Evolutionary conservation across 1,284 basidiomycete genomes (phyloP).

Genomic region (Rhodotorula sp.): DNA sequence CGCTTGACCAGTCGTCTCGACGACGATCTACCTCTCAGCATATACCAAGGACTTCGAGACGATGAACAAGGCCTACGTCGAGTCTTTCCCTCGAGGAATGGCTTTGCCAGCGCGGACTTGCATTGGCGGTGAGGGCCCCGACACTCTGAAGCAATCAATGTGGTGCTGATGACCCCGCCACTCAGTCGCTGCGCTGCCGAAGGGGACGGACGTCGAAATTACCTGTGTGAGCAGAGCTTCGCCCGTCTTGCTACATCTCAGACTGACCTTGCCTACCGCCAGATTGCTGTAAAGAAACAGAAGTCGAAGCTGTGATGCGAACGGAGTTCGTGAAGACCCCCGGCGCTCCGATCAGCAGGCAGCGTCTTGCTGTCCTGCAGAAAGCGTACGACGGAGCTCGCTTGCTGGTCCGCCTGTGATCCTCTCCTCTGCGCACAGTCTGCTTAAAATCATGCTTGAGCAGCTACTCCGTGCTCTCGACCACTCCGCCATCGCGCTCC

Average conservation of each 20-base stretch:
- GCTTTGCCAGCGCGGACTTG: conserved; percentile 24
- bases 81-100: conserved; percentile 3
- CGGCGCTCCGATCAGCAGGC: too few relatives aligned
- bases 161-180: too few relatives aligned
- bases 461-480: too few relatives aligned
- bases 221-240: conserved; percentile 4
- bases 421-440: too few relatives aligned
- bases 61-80: conserved; percentile 29
- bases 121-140: conserved; percentile 21
- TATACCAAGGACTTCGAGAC: conserved; percentile 29
- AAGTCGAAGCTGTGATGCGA: not conserved
- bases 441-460: too few relatives aligned
- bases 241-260: rapidly evolving
- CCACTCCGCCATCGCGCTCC: too few relatives aligned
- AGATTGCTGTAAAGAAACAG: not conserved
- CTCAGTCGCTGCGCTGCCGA: conserved; percentile 1
- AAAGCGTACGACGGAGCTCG: too few relatives aligned
- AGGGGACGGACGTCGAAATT: conserved; percentile 36
- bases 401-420: too few relatives aligned
- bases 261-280: too few relatives aligned
- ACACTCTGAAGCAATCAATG: too few relatives aligned
- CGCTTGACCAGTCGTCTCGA: conserved; percentile 20
- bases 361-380: too few relatives aligned
- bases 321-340: too few relatives aligned
- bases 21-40: conserved; percentile 23